Evolutionary conservation across 2,329 filamentous ascomycete species (phyloP), one percentile per base, ranked within the genome.

Genomic region (Tolypocladium pustulatum): DNA sequence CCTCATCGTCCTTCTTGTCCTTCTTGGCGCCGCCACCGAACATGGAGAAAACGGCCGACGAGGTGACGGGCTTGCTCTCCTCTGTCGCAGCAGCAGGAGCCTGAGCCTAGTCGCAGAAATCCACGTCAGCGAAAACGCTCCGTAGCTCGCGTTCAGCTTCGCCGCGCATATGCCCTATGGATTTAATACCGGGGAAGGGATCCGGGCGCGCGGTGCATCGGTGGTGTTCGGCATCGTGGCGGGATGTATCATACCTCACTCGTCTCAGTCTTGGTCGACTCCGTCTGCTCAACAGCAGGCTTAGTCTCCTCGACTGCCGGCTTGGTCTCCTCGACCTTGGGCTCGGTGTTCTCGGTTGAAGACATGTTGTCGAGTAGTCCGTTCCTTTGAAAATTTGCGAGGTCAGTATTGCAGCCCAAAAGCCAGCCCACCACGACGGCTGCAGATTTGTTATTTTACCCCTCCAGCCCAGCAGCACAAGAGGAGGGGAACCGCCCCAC

Each of bases 1-100:
- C 91, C 70, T 90, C 89, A 37, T 89, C 63, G 60, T 90, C 88
- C 82, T 94, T 96, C 83, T 91, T 92, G 79, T 94, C 90, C 81
- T 96, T 97, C 85, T 96, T 96, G 61, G 90, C 90, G 62, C 94
- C 94, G 64, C 94, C 94, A 67, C 94, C 94, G 72, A 99, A 99
- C 94, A 99, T 97, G 75, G 90, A 93, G 81, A 97, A 97, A 64
- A 97, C 90, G 66, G 83, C 81, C 10, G 84, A 84, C 22, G 80
- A 79, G 62, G 78, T 83, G 58, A 82, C 77, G 59, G 78, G 60
- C 57, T 64, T 64, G 30, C 41, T 37, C 22, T 64, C 60, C 17
- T 60, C 65, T 46, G 60, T 57, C 37, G 65, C 63, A 25, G 63
- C 57, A 49, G 64, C 62, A 38, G 61, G 58, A 37, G 59, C 58